These are phyloP conservation scores for Aspergillus sp. DNA, from an alignment of 2,329 filamentous ascomycete species.

Conservation along the genomic window DNA sequence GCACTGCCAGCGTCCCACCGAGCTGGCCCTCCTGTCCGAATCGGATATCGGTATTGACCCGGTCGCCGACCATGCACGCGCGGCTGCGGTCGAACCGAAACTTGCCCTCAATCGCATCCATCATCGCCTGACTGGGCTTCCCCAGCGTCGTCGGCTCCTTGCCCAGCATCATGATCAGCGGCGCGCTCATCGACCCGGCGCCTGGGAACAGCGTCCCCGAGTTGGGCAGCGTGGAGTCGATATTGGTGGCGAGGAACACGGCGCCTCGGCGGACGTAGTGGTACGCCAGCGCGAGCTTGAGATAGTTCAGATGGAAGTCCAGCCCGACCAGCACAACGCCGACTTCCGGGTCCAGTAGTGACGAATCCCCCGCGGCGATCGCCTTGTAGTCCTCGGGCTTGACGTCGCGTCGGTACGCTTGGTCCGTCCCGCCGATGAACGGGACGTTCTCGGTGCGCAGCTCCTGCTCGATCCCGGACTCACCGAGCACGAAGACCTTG, in stretches of 20 bases:
- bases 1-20: slow-evolving; percentile 80
- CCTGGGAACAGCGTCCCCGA: slow-evolving; percentile 80
- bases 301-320: slow-evolving; percentile 91
- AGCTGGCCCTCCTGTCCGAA: slow-evolving; percentile 87
- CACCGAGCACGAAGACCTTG: slow-evolving; percentile 91
- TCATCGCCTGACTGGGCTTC: slow-evolving; percentile 97
- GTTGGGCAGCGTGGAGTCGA: slow-evolving; percentile 79
- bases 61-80: slow-evolving; percentile 93
- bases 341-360: slow-evolving; percentile 73
- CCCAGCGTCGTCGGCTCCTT: slow-evolving; percentile 69
- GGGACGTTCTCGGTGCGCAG: slow-evolving; percentile 67
- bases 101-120: slow-evolving; percentile 96
- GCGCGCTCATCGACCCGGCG: slow-evolving; percentile 72
- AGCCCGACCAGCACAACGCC: slow-evolving; percentile 81
- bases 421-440: slow-evolving; percentile 81
- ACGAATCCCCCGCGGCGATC: slow-evolving; percentile 61
- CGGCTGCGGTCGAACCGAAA: slow-evolving; percentile 75
- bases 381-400: slow-evolving; percentile 67
- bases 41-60: slow-evolving; percentile 88
- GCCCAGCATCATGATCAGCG: slow-evolving; percentile 62
- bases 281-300: slow-evolving; percentile 75
- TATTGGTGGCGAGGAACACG: slow-evolving; percentile 84
- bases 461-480: slow-evolving; percentile 84
- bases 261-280: slow-evolving; percentile 78
- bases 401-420: slow-evolving; percentile 65